A percentile compares a stretch with the other conserved stretches of the same genome.
phyloP scores from a whole-genome alignment of 306 rosid species.

The Malus asiatica region DNA sequence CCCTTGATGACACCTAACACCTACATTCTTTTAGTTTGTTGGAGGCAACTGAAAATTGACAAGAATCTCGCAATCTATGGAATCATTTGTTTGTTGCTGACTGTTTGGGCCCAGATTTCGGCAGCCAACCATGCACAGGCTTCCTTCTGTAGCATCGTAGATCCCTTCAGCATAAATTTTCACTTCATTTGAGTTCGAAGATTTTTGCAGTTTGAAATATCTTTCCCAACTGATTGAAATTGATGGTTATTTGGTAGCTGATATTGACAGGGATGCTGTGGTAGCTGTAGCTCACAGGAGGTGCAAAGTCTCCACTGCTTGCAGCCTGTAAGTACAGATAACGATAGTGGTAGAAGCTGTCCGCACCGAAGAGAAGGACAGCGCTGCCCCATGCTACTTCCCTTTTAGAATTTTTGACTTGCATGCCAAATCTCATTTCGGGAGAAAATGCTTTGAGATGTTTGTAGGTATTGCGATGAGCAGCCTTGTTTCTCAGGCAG shows the following conservation, averaged over 20 bases:
- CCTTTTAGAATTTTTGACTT: not conserved
- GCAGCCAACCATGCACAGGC: slow-evolving; percentile 61
- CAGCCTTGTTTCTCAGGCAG: slow-evolving; percentile 14
- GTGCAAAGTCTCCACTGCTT: not conserved
- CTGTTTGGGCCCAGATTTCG: slow-evolving; percentile 9
- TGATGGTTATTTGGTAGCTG: not conserved
- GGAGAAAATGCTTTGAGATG: not conserved
- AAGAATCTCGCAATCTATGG: slow-evolving; percentile 40
- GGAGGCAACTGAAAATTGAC: slow-evolving; percentile 37
- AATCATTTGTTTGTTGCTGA: not conserved
- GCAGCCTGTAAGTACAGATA: not conserved
- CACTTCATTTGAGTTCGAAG: not conserved
- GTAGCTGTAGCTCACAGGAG: too few relatives aligned
- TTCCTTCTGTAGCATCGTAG: slow-evolving; percentile 43
- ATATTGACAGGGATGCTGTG: too few relatives aligned
- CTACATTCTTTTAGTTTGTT: not conserved
- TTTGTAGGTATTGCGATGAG: not conserved
- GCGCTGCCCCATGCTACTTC: not conserved
- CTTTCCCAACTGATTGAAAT: not conserved
- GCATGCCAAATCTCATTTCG: not conserved
- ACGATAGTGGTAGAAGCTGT: not conserved
- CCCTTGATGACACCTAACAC: slow-evolving; percentile 21
- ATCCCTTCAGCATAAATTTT: slow-evolving; percentile 41
- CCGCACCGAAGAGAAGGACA: not conserved
- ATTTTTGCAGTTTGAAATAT: not conserved